phyloP scores from a whole-genome alignment of 345 rosid genomes.

The Tarenaya hassleriana region DNA sequence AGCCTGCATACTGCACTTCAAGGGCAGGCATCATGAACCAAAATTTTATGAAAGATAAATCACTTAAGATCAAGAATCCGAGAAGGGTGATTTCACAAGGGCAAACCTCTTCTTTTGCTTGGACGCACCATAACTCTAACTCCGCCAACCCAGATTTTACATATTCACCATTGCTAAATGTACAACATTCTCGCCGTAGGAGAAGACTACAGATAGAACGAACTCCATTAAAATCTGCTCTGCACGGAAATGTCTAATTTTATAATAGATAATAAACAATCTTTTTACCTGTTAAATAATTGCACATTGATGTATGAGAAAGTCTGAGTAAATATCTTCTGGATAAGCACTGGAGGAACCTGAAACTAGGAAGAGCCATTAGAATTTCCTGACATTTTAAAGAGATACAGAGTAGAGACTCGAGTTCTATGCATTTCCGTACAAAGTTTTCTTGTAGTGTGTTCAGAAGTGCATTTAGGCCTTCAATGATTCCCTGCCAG shows the following conservation, averaged over 20 bases:
- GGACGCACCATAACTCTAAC: conserved; percentile 87
- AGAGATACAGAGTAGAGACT: conserved; percentile 14
- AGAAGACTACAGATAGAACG: conserved; percentile 63
- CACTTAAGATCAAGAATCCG: conserved; percentile 5
- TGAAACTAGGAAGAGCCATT: conserved; percentile 30
- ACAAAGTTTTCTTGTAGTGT: conserved; percentile 89
- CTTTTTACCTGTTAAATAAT: conserved; percentile 74
- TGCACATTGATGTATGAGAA: conserved; percentile 91
- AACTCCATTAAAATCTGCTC: conserved; percentile 17
- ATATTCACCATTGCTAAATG: conserved; percentile 96
- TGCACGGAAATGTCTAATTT: conserved; percentile 4
- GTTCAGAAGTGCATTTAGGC: conserved; percentile 63
- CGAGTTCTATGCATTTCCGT: conserved; percentile 29
- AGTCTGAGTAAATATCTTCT: conserved; percentile 82
- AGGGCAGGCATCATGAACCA: conserved; percentile 9
- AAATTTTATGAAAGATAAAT: conserved; percentile 5
- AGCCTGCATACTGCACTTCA: conserved; percentile 71
- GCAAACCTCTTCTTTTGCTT: conserved; percentile 69
- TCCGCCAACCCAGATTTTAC: conserved; percentile 92
- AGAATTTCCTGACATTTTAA: conserved; percentile 22
- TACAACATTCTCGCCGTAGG: conserved; percentile 93
- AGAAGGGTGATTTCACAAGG: not conserved
- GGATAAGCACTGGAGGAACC: conserved; percentile 92
- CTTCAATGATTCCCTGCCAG: conserved; percentile 85
- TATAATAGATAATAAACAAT: conserved; percentile 3